Conservation (phyloP, 257 asterid species). For the Fraxinus cuspidata region DNA sequence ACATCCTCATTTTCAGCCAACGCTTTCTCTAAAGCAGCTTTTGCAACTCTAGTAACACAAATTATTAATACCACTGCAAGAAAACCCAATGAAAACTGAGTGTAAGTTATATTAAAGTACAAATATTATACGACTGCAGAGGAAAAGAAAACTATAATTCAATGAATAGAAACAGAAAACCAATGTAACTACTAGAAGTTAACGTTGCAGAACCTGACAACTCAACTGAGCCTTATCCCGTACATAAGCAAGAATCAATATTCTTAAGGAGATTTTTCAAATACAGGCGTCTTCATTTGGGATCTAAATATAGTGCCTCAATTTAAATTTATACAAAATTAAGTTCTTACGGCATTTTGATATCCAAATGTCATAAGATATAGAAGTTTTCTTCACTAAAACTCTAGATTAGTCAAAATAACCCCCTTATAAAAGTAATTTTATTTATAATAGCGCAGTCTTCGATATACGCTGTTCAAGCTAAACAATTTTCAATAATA, state of each 20-base stretch:
- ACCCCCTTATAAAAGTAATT: background rate
- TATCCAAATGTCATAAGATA: too few species aligned
- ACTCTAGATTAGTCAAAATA: conserved; percentile 1
- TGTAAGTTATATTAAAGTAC: too few species aligned
- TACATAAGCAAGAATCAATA: background rate
- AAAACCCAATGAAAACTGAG: conserved; percentile 11
- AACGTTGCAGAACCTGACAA: background rate
- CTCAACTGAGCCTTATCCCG: background rate
- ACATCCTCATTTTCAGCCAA: conserved; percentile 70
- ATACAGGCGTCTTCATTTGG: background rate
- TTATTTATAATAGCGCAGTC: background rate
- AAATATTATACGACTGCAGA: too few species aligned
- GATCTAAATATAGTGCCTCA: background rate
- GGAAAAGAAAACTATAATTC: background rate
- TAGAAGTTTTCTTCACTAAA: background rate
- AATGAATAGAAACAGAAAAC: background rate
- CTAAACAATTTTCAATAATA: background rate
- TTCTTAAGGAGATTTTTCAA: background rate
- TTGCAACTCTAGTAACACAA: conserved; percentile 76
- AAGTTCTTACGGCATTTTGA: background rate
- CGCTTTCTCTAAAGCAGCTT: conserved; percentile 76
- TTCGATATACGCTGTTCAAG: background rate
- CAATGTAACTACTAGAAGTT: background rate
- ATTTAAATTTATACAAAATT: too few species aligned
- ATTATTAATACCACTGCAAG: conserved; percentile 61